Evolutionary conservation across 2,329 filamentous ascomycete genomes (phyloP).

Genomic region (Drechmeria coniospora): DNA sequence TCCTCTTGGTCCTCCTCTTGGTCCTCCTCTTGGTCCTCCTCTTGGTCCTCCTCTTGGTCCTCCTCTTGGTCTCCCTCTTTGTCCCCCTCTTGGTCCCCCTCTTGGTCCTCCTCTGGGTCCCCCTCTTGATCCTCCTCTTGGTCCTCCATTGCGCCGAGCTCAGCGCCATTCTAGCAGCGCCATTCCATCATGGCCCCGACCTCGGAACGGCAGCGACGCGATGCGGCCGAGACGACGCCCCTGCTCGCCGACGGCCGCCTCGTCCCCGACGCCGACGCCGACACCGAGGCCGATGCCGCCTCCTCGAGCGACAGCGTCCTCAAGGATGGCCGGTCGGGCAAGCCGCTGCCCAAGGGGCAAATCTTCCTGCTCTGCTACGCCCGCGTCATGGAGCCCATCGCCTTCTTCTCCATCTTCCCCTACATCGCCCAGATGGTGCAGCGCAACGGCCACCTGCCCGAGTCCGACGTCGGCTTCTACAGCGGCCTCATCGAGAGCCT

Average conservation of each 20-base stretch:
- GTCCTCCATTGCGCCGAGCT: too few species aligned
- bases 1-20: too few species aligned
- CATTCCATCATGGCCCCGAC: too few species aligned
- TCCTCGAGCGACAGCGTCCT: neutral
- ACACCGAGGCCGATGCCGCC: neutral
- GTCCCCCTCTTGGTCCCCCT: too few species aligned
- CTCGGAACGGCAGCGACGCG: neutral
- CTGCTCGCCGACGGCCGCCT: neutral
- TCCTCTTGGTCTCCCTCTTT: too few species aligned
- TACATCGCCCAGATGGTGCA: conserved; percentile 68
- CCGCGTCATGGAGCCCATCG: conserved; percentile 57
- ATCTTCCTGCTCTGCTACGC: conserved; percentile 60
- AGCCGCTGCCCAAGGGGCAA: conserved; percentile 43
- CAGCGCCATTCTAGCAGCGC: too few species aligned
- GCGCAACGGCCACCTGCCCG: conserved; percentile 43
- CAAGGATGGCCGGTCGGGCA: conserved; percentile 15
- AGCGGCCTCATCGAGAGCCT: conserved; percentile 58
- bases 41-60: too few species aligned
- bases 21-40: too few species aligned
- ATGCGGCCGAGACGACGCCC: conserved; percentile 1
- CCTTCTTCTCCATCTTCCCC: conserved; percentile 73
- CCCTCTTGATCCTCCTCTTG: too few species aligned
- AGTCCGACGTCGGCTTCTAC: conserved; percentile 65
- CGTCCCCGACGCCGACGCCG: neutral
- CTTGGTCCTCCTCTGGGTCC: too few species aligned